Evolutionary conservation across 352 stramenopile species (phyloP), one percentile per base, ranked within the genome.

Genomic region (Albugo candida): DNA sequence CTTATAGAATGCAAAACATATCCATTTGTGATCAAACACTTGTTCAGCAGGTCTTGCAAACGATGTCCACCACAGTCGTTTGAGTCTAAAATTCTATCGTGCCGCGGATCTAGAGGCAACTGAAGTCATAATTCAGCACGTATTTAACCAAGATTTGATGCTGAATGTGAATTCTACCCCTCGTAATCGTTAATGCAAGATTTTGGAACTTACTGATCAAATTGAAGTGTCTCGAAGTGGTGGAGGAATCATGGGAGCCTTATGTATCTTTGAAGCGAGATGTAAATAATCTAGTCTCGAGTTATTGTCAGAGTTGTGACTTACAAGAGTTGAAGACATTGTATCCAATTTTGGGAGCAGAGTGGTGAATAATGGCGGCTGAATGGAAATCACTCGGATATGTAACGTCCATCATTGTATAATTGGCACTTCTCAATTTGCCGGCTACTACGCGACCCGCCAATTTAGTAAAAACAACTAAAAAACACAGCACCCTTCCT

Each of bases 51-150:
- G 48, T 0, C 53, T 56, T 1, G 19, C 48, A 19, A 55, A 24
- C 1, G 54, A 67, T 4, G 58, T 63, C 2, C 52, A 68, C 45
- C 0, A 44, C 5, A 63, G 49, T 1, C 38, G 51, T 12, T 21
- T 67, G 14, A n/a, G 51, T 12, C 24, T 67, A 14, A 71, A 64
- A 37, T 57, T 67, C 14, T 64, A 64, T 13, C 47, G 47, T 16
- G 51, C 64, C 45, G 47, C 24, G 40, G 35, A 14, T 11, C 17
- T 65, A 13, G 13, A 65, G 19, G 44, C 63, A 5, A 53, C 53
- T 11, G 45, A 66, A 36, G 56, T 65, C 36, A 16, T 64, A 2
- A n/a, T 48, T 5, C 48, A 64, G 13, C 55, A 59, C 18, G 39
- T 66, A 5, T 37, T 41, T 13, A 48, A 50, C 2, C 56, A 64